phyloP scores from a whole-genome alignment of 495 filamentous ascomycete species.

The Penicillium crystallinum region DNA sequence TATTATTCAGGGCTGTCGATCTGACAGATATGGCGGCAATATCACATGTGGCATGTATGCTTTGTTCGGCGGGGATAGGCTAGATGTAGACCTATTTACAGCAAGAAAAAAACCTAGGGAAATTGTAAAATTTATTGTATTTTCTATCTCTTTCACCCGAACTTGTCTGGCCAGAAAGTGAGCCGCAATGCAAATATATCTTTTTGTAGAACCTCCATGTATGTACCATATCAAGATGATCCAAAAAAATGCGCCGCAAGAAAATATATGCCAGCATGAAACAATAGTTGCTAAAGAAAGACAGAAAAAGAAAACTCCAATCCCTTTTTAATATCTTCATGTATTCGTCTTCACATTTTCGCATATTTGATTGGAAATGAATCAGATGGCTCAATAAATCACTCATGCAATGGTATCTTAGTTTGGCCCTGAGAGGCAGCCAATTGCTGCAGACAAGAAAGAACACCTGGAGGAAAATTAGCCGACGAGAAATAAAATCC shows the following conservation, averaged over 20 bases:
- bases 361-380: neutral
- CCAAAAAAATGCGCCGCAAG: neutral
- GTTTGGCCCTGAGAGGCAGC: conserved; percentile 6
- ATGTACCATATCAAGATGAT: neutral
- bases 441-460: conserved; percentile 31
- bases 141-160: neutral
- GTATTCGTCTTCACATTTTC: conserved; percentile 11
- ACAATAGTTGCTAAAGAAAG: conserved; percentile 2
- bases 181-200: neutral
- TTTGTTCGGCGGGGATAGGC: too few relatives aligned
- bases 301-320: conserved; percentile 13
- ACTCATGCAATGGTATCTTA: neutral
- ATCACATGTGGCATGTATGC: too few relatives aligned
- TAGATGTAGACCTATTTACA: too few relatives aligned
- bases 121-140: neutral
- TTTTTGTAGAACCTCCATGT: neutral
- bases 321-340: conserved; percentile 11
- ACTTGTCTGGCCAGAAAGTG: neutral
- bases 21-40: too few relatives aligned
- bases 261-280: conserved; percentile 3
- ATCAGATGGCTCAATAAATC: neutral
- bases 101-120: too few relatives aligned
- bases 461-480: conserved; percentile 23
- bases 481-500: neutral
- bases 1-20: too few relatives aligned